Conservation (phyloP, 2,329 filamentous ascomycete species). For the Escovopsis sp. region DNA sequence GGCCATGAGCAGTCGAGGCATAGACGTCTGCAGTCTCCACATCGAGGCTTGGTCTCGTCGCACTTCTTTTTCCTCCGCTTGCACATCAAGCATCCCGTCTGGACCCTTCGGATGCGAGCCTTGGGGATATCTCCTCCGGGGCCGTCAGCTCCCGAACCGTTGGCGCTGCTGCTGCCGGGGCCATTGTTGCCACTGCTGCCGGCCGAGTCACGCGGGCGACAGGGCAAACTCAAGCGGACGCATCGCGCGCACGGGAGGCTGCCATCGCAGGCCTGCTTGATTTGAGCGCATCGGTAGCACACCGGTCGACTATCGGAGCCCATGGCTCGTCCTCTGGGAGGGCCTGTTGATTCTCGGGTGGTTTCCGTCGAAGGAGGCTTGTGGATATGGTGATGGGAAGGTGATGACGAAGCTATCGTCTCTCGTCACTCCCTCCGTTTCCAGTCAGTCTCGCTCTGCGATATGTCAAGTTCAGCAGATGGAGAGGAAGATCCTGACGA, state of each 20-base stretch:
- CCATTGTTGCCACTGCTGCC: conserved; percentile 3
- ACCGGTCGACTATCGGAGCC: conserved; percentile 15
- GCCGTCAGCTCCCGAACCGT: too few species aligned
- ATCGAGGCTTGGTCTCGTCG: conserved; percentile 28
- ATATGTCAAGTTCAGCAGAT: too few species aligned
- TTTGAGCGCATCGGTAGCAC: conserved; percentile 20
- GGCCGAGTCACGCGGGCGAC: conserved; percentile 13
- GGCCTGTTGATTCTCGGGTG: too few species aligned
- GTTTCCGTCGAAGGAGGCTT: too few species aligned
- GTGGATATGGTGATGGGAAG: too few species aligned
- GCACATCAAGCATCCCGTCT: conserved; percentile 28
- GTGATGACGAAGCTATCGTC: too few species aligned
- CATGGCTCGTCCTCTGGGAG: conserved; percentile 7
- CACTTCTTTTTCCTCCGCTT: conserved; percentile 32
- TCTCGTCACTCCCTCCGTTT: too few species aligned
- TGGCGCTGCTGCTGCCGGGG: too few species aligned
- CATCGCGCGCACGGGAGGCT: conserved; percentile 18
- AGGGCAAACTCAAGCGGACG: conserved; percentile 17
- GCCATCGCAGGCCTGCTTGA: conserved; percentile 21
- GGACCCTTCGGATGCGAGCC: conserved; percentile 18
- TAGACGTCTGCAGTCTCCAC: conserved; percentile 21
- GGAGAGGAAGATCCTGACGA: too few species aligned
- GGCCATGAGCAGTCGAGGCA: conserved; percentile 20
- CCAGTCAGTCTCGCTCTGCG: too few species aligned
- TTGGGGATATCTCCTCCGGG: conserved; percentile 12